Base-by-base conservation (phyloP, 331 rosid genomes). In the Malus hybrid region DNA sequence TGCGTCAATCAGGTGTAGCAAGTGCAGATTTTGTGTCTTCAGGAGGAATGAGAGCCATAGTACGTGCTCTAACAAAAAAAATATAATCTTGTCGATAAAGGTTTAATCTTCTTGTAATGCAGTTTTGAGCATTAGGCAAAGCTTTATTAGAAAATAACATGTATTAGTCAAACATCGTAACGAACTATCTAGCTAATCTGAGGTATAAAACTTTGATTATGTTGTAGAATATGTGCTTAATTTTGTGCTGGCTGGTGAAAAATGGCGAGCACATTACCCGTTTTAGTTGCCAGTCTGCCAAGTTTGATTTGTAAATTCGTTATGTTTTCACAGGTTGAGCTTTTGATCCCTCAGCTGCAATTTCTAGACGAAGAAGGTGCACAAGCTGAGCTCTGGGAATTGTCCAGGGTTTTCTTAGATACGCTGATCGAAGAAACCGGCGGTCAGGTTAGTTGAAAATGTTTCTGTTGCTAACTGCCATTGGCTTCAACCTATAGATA, bases 321-420 rank as follows among this genome's bases (percentile, higher is more conserved):
- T 65, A 42, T 68, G 53, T 36, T 81, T 61, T 78, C 36, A 53
- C 93, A 94, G 99, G 99, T 94, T 73, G 99, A 94, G 83, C 99
- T 94, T 68, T 82, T 94, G 48, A 92, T 94, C 82, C 99, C 99
- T 29, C 99, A 94, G 78, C 93, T 94, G 75, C 93, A 92, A 79
- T 92, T 86, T 88, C 89, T 94, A 69, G 99, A 94, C 29, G 97
- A 94, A 69, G 99, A 94, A 89, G 97, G 99, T 11, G 99, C 97
- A n/a, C 99, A 94, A 58, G 87, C 89, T 80, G 96, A 94, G 80
- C 97, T 94, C 81, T 92, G 99, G 99, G 92, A 92, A 24, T 83
- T 94, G 78, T 92, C 99, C 10, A 88, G 84, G 80, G 65, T 84
- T 36, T 94, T 91, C 78, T 82, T 94, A 88, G 96, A 94, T 74